Evolutionary conservation across 2,329 filamentous ascomycete genomes (phyloP), one percentile per base, ranked within the genome.

Genomic region (Daldinia eschscholtzii): DNA sequence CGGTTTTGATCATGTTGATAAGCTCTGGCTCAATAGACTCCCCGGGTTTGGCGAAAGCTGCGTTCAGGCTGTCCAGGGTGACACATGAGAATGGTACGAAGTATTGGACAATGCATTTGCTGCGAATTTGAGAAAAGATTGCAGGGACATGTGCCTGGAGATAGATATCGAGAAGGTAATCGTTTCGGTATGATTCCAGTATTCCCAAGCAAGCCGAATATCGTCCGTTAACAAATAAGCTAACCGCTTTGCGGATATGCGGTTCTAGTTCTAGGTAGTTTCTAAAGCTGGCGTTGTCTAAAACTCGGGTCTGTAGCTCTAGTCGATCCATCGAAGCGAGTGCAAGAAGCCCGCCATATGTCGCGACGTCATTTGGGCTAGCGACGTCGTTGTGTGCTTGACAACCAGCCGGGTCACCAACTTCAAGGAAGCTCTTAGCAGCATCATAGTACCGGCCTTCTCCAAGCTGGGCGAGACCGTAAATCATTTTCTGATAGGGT

Each of bases 21-120:
- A 98, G 84, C 80, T 99, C 96, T 26, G 85, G 82, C 74, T 94
- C 90, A 53, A 95, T 89, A 3, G 87, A 85, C 68, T 85, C 82
- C 3, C 87, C 87, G 0, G 88, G 83, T 2, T 85, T 82, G 0
- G 89, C 89, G 79, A 99, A 98, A 1, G 93, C 91, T 39, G 87
- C 84, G 7, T 92, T 89, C 84, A 99, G 88, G 68, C 89, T 93
- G 20, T 91, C 86, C 4, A 98, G 84, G 0, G 92, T 94, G 68
- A 98, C 93, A 72, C 91, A 91, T 46, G 92, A 97, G 80, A 97
- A 99, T 0, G 96, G 94, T 26, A 93, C 86, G 74, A 97, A 92
- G 81, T 98, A 98, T 77, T 97, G 93, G 26, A 94, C 88, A 66
- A 99, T 98, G 76, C 94, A 95, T 83, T 98, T 98, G 76, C 87